A percentile compares a stretch with the other conserved stretches of the same genome.
phyloP scores from a whole-genome alignment of 345 rosid genomes.

The Excoecaria agallocha region DNA sequence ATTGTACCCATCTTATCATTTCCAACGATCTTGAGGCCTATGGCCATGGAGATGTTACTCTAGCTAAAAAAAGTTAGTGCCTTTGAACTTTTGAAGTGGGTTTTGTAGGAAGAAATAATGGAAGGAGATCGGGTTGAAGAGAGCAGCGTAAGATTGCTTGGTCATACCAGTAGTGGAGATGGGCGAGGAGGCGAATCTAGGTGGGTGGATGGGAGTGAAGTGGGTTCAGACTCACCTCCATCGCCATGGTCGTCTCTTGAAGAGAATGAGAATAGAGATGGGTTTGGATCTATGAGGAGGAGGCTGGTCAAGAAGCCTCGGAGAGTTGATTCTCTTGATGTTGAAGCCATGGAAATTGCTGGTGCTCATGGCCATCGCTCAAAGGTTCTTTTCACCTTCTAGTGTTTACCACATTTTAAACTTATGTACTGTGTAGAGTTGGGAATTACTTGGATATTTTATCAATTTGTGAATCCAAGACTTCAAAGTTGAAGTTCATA shows the following conservation, averaged over 20 bases:
- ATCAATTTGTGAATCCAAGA: neutral
- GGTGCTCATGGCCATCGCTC: slow-evolving; percentile 50
- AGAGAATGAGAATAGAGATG: slow-evolving; percentile 38
- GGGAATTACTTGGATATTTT: neutral
- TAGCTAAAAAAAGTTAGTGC: neutral
- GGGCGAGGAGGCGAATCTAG: slow-evolving; percentile 44
- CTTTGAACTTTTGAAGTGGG: slow-evolving; percentile 17
- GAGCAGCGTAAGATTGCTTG: slow-evolving; percentile 40
- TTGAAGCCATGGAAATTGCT: slow-evolving; percentile 91
- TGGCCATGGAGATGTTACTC: neutral
- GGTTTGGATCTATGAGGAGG: slow-evolving; percentile 65
- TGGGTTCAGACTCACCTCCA: slow-evolving; percentile 61
- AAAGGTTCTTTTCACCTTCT: slow-evolving; percentile 42
- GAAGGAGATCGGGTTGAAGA: slow-evolving; percentile 73
- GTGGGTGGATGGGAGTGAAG: slow-evolving; percentile 94
- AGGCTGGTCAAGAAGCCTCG: slow-evolving; percentile 68
- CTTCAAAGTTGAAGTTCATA: neutral
- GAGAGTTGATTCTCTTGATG: slow-evolving; percentile 84
- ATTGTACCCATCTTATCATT: neutral
- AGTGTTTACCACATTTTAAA: neutral
- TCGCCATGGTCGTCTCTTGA: slow-evolving; percentile 38
- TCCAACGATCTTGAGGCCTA: neutral
- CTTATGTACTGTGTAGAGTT: neutral
- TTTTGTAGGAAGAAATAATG: slow-evolving; percentile 26
- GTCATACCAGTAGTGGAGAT: slow-evolving; percentile 35